Base-by-base conservation (phyloP, 2,329 filamentous ascomycete species). In the Ophiosphaerella korrae region DNA sequence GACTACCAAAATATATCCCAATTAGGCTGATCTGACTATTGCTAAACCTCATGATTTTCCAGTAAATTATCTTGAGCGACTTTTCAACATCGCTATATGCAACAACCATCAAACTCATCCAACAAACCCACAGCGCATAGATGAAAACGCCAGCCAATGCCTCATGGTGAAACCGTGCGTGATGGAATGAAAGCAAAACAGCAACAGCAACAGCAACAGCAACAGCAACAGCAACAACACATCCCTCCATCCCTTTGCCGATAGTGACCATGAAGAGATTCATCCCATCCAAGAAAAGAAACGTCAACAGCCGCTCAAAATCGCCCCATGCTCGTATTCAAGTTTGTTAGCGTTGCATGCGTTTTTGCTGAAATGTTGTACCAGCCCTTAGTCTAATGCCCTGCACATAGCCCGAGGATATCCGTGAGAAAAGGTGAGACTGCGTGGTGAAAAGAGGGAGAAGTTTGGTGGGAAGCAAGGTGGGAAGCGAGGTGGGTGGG, bases 341-440 rank as follows among this genome's bases (percentile, higher is more conserved):
- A 44, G n/a, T 18, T 18, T 33, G 23, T 55, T 60, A 60, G 56
- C 54, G 26, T 6, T 8, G 26, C 26, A 11, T 29, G 26, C 26
- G 26, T 29, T 29, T 29, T 29, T 29, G 26, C 26, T 9, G 11
- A 8, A 29, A 29, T 29, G 26, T 9, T 11, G 11, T 29, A 29
- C 26, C 26, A 9, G 26, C 26, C 26, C 60, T 50, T 54, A 59
- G 64, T 67, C 66, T 62, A 45, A 70, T 71, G 66, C 50, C 63
- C 70, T 71, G 65, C 66, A 72, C 64, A 57, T 60, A 64, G 70
- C 69, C 62, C 63, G 52, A 60, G 60, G 56, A 29, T 64, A 50
- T 63, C 54, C 49, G 57, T 55, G 45, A 55, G 52, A 45, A 63
- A 59, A 52, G 53, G 52, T 34, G 41, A 31, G 26, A 31, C 37